Percentiles rank a stretch among this genome's conserved stretches.
Conservation (phyloP, 2,329 filamentous ascomycete genomes). For the Penicillium sp. region DNA sequence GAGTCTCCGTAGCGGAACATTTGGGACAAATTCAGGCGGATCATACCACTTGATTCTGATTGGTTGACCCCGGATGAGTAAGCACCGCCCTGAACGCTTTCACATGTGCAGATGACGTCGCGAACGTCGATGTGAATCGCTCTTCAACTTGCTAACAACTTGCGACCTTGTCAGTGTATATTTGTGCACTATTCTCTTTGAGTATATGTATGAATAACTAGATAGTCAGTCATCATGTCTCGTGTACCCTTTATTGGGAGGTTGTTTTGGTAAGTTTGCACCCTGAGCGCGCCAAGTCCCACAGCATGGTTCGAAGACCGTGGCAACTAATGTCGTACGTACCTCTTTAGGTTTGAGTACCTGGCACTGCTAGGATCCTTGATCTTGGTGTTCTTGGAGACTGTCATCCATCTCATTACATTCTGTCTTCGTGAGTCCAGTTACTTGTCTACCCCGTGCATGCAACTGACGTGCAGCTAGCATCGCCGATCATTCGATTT, state of each 20-base stretch:
- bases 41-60: conserved; percentile 15
- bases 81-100: conserved; percentile 24
- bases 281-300: neutral
- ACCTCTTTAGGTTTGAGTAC: conserved; percentile 75
- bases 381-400: conserved; percentile 77
- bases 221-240: conserved; percentile 46
- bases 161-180: neutral
- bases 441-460: neutral
- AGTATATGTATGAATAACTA: conserved; percentile 7
- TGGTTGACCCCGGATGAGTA: conserved; percentile 35
- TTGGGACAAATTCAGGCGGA: conserved; percentile 18
- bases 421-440: conserved; percentile 75
- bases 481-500: conserved; percentile 75
- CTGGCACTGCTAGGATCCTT: conserved; percentile 82
- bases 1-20: neutral
- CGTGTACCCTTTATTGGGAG: conserved; percentile 65
- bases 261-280: conserved; percentile 50
- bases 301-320: neutral
- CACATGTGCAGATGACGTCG: conserved; percentile 29
- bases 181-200: neutral
- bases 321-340: conserved; percentile 8
- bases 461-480: conserved; percentile 46
- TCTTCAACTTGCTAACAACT: neutral
- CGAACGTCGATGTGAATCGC: neutral
- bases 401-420: conserved; percentile 79